Base-by-base conservation (phyloP, 2,329 filamentous ascomycete species). In the Didymella arachidicola region DNA sequence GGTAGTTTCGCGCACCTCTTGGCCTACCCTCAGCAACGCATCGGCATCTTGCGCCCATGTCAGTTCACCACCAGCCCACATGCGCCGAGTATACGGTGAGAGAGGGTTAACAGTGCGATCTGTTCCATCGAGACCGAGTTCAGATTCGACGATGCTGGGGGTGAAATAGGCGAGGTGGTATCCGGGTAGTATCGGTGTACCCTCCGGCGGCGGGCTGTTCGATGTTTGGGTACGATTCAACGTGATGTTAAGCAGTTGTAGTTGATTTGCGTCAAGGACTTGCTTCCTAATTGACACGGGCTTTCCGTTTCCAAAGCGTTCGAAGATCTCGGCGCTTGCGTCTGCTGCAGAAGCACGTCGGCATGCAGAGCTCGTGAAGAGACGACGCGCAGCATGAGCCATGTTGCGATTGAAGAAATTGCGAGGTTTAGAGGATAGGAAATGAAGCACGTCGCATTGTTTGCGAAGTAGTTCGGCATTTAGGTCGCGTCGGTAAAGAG, bases 101-200 rank as follows among this genome's bases (percentile, higher is more conserved):
- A 90, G 89, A 0, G 94, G 94, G 22, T 84, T 88, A 72, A 96
- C 92, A 48, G 89, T 83, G 2, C 86, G 82, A 73, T 98, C 94
- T 0, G 93, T 96, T 56, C 94, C 94, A 78, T 98, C 95, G 1
- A 86, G 80, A 14, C 92, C 84, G 38, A 98, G 84, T 38, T 82
- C 73, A 5, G 84, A 85, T 34, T 87, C 81, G 1, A 85, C 80
- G 22, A 89, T 82, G 64, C 88, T 86, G 14, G 91, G 86, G 48
- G 92, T 92, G 78, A 97, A 97, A 80, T 97, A 96, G 61, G 94
- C 87, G 18, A 97, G 83, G 75, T 97, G 93, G 75, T 96, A 89
- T 26, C 89, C 91, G 27, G 86, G 83, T 0, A 89, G 89, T 3
- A 90, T 52, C 18, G 72, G 72, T 7, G 70, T 72, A 14, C 73